These are phyloP conservation scores for Citrus hindsii DNA, from an alignment of 345 rosid species.

Conservation along the genomic window DNA sequence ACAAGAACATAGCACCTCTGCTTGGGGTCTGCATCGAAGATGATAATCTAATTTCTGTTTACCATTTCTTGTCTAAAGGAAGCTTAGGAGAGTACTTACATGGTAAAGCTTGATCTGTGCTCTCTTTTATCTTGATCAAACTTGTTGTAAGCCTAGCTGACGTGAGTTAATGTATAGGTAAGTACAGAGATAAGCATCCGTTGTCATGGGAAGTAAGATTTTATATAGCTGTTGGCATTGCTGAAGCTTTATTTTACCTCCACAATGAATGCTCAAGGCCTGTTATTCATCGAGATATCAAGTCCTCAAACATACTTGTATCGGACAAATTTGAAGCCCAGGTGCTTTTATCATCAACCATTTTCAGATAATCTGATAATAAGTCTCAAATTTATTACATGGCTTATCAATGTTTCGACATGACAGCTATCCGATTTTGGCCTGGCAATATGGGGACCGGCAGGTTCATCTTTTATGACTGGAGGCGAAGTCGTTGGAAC, in stretches of 20 bases:
- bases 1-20: conserved; percentile 58
- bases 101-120: conserved; percentile 37
- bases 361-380: background rate
- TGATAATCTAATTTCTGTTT: conserved; percentile 59
- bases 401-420: conserved; percentile 7
- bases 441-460: conserved; percentile 83
- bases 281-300: conserved; percentile 89
- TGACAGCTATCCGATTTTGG: conserved; percentile 88
- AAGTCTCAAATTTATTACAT: background rate
- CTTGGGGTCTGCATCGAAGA: conserved; percentile 60
- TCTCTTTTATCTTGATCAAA: background rate
- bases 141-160: conserved; percentile 11
- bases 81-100: conserved; percentile 80
- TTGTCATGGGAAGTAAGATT: conserved; percentile 69
- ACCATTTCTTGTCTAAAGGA: conserved; percentile 62
- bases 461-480: conserved; percentile 49
- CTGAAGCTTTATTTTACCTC: conserved; percentile 70
- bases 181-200: conserved; percentile 25
- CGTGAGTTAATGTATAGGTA: conserved; percentile 24
- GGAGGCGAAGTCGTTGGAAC: conserved; percentile 79
- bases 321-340: conserved; percentile 66
- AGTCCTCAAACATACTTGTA: conserved; percentile 88
- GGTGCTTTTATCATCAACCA: conserved; percentile 34
- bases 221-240: conserved; percentile 57
- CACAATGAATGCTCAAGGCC: conserved; percentile 65